Evolutionary conservation across 441 rosid genomes (phyloP).

Genomic region (Corymbia citriodora): DNA sequence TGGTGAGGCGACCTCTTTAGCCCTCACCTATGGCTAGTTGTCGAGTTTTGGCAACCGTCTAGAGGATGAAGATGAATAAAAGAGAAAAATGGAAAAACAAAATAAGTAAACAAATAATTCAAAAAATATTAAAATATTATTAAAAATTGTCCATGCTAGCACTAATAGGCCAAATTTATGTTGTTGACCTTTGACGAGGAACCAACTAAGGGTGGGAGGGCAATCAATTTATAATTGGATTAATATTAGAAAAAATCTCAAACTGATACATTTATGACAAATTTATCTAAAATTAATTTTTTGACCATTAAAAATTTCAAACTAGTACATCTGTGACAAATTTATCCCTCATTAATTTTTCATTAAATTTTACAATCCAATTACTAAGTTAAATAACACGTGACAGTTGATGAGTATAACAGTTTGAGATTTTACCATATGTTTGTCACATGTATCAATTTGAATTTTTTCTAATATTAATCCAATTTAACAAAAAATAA

Average conservation of each 20-base stretch:
- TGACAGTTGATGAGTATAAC: too few relatives aligned
- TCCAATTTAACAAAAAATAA: too few relatives aligned
- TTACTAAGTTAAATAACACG: accelerated
- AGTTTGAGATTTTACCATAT: too few relatives aligned
- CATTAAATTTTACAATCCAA: too few relatives aligned
- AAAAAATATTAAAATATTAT: too few relatives aligned
- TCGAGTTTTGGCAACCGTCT: background rate
- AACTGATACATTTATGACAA: too few relatives aligned
- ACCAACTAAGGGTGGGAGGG: background rate
- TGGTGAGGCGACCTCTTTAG: accelerated
- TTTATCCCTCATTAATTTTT: too few relatives aligned
- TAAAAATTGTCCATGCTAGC: background rate
- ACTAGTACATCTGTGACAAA: background rate
- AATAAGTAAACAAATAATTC: too few relatives aligned
- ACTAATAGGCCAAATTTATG: accelerated
- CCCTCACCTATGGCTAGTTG: background rate
- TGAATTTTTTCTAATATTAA: background rate
- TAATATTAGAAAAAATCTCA: too few relatives aligned
- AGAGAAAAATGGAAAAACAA: background rate
- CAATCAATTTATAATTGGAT: background rate
- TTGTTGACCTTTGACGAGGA: background rate
- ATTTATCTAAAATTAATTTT: too few relatives aligned
- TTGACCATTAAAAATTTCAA: too few relatives aligned
- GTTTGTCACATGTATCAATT: background rate
- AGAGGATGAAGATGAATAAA: background rate